Base-by-base conservation (phyloP, 129 eudicot species). In the Pittosporum tobira region DNA sequence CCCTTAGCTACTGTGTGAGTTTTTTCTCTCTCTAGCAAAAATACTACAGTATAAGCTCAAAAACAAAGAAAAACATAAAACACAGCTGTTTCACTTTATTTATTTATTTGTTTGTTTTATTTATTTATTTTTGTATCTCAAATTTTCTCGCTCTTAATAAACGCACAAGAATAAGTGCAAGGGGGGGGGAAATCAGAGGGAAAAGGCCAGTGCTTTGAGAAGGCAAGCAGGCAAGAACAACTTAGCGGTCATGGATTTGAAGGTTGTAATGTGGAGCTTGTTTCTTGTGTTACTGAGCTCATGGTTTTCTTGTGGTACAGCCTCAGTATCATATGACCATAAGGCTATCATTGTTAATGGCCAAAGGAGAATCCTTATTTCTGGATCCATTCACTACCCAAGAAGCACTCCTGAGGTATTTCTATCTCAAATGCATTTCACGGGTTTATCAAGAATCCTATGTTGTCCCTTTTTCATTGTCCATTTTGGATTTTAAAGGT, bases 321-420 rank as follows among this genome's bases (percentile, higher is more conserved):
- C 86, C 42, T 80, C 94, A 54, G 94, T 93, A 61, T 88, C 88
- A 24, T 93, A 93, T 75, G 99, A 93, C 71, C 79, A 65, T 46
- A 81, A 79, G 31, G 93, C 99, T 34, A 72, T 93, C 37, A 56
- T 80, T 72, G 78, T 93, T 44, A 93, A 84, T 84, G 99, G 99
- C 26, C 80, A 76, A 30, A 79, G 93, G 50, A 87, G 78, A 64
- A 93, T 93, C 59, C 96, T 93, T 49, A 63, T 93, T 62, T 93
- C 99, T 79, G 99, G 99, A 57, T 93, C 99, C 66, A 93, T 93
- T 84, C 99, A 93, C 81, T 93, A 93, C 47, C 99, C 99, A 48
- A 75, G 99, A 61, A 93, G 99, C 70, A 87, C 99, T 14, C 99
- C 99, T 53, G 96, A 93, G 96, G 99, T 93, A 87, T 51, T 42